A percentile compares a stretch with the other conserved stretches of the same genome.
Evolutionary conservation across 2,329 filamentous ascomycete species (phyloP).

Genomic region (Gyromitra esculenta): DNA sequence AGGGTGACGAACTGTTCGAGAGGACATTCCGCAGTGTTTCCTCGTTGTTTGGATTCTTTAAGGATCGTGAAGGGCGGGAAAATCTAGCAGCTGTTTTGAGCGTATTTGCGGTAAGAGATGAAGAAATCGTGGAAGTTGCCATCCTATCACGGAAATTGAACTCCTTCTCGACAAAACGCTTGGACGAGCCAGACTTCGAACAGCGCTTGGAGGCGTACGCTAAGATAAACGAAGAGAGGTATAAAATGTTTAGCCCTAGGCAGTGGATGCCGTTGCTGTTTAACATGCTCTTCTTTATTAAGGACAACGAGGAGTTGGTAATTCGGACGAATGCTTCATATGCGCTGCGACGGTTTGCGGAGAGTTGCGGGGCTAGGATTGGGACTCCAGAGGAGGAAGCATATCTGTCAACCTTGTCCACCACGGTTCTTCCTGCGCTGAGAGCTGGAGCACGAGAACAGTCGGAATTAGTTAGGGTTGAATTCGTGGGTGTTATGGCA

Average conservation of each 20-base stretch:
- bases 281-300: slow-evolving; percentile 88
- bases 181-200: slow-evolving; percentile 91
- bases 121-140: slow-evolving; percentile 71
- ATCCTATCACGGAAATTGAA: slow-evolving; percentile 81
- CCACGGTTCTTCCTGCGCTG: slow-evolving; percentile 77
- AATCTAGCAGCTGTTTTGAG: slow-evolving; percentile 77
- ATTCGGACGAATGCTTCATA: slow-evolving; percentile 85
- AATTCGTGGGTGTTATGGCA: slow-evolving; percentile 82
- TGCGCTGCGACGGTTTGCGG: slow-evolving; percentile 79
- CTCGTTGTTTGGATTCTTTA: slow-evolving; percentile 89
- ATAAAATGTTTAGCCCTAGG: slow-evolving; percentile 69
- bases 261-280: slow-evolving; percentile 90
- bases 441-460: slow-evolving; percentile 78
- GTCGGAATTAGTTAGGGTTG: slow-evolving; percentile 84
- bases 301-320: slow-evolving; percentile 85
- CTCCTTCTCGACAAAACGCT: slow-evolving; percentile 73
- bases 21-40: slow-evolving; percentile 78
- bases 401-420: slow-evolving; percentile 70
- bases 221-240: slow-evolving; percentile 72
- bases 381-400: slow-evolving; percentile 62
- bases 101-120: slow-evolving; percentile 74
- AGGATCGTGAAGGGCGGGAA: slow-evolving; percentile 78
- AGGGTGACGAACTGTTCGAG: slow-evolving; percentile 69
- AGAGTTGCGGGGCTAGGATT: slow-evolving; percentile 66
- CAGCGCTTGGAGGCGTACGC: slow-evolving; percentile 80